A percentile compares a stretch with the other conserved stretches of the same genome.
These are phyloP conservation scores for Ustilago sp. DNA, from an alignment of 1,284 basidiomycete species.

Conservation along the genomic window DNA sequence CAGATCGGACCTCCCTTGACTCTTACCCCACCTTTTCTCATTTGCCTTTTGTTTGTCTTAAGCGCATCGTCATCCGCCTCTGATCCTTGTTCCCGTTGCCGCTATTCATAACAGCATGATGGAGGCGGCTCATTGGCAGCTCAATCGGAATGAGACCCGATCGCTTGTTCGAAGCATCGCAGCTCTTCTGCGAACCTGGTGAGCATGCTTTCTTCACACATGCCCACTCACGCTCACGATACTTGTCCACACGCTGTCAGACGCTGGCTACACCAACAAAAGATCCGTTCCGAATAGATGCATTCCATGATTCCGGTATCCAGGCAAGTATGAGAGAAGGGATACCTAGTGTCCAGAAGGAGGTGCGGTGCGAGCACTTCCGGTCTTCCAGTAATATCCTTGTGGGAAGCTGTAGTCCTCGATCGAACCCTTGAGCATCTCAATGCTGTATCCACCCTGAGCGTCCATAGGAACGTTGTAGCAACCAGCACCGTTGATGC, in stretches of 20 bases:
- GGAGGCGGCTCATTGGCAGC: not conserved
- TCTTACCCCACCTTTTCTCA: constrained; percentile 3
- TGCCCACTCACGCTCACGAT: not conserved
- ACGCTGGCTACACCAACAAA: not conserved
- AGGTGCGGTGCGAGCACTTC: constrained; percentile 41
- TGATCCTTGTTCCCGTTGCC: not conserved
- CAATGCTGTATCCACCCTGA: constrained; percentile 71
- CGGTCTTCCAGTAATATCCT: constrained; percentile 71
- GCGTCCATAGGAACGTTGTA: constrained; percentile 80
- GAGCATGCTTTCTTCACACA: not conserved
- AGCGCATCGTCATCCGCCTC: constrained; percentile 10
- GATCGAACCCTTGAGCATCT: constrained; percentile 71
- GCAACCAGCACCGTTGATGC: constrained; percentile 84
- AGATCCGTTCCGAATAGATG: not conserved
- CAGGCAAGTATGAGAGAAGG: not conserved
- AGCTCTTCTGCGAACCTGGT: not conserved
- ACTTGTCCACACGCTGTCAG: not conserved
- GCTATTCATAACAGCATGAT: not conserved
- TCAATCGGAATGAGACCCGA: not conserved
- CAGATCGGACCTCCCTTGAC: constrained; percentile 10
- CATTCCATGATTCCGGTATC: not conserved
- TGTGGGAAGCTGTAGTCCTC: constrained; percentile 70
- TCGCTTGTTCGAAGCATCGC: not conserved
- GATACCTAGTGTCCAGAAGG: constrained; percentile 37
- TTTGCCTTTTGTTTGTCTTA: not conserved